Base-by-base conservation (phyloP, 1,284 basidiomycete species). In the Leucocoprinus gongylophorus region DNA sequence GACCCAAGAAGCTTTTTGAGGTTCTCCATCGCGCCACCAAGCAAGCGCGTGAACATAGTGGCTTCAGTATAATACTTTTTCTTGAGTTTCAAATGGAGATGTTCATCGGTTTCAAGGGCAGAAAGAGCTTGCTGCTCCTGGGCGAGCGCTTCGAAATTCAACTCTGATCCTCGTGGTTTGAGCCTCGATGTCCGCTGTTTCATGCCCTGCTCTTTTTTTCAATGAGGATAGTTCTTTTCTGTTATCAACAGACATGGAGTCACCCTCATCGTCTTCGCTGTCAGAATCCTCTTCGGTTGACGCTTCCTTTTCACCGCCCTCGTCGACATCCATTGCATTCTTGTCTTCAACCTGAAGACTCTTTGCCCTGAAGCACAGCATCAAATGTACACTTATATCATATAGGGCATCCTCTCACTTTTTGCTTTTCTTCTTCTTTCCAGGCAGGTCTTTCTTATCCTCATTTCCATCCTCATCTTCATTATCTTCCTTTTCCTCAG, bases 21-120 rank as follows among this genome's bases (percentile, higher is more conserved):
- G 0, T 76, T 79, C 13, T 88, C 83, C 71, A 93, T 85, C 1
- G 89, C 85, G 21, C 71, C 70, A 63, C 97, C 92, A 47, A 98
- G 76, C 58, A 83, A 79, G 26, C 81, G 79, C 62, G 98, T 95
- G 67, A 98, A 98, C 51, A 71, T 75, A 40, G 97, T 73, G 1
- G 88, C 94, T 61, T 97, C 95, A 0, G 80, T 72, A 64, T 90
- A 94, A 71, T 95, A 97, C 59, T 86, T 87, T 68, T 90, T 92
- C 50, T 81, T 83, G 40, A 97, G 72, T n/a, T 85, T 80, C 5
- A 95, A 74, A 53, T 82, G 78, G 30, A 84, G 76, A 41, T 90
- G 68, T 52, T 88, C 75, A 57, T 80, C 73, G 41, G 78, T 77
- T 58, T 90, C 79, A 26, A 89, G 69, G 0, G 79, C 75, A 6